Evolutionary conservation across 805 yeast species (phyloP).

Genomic region (Saturnispora serradocipensis): DNA sequence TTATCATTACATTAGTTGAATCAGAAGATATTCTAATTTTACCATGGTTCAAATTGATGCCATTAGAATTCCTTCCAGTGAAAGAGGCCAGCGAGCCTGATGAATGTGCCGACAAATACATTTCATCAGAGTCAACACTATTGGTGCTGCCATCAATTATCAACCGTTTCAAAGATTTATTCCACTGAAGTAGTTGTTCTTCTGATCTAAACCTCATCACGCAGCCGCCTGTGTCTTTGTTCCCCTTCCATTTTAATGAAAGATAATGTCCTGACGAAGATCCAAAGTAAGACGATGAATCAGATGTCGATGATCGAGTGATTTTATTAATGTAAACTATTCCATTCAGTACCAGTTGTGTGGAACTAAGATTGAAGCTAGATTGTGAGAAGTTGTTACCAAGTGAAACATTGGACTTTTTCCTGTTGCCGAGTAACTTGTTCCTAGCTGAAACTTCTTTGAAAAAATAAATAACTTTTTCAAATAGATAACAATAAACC

Average conservation of each 20-base stretch:
- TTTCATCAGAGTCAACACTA: conserved; percentile 7
- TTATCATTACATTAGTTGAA: conserved; percentile 18
- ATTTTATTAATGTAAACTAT: conserved; percentile 24
- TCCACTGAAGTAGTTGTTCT: conserved; percentile 81
- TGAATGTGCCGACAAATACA: conserved; percentile 13
- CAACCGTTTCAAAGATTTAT: conserved; percentile 45
- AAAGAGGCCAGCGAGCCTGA: conserved; percentile 6
- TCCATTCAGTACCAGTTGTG: conserved; percentile 18
- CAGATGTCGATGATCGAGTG: conserved; percentile 23
- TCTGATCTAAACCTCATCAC: conserved; percentile 75
- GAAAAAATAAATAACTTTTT: conserved; percentile 51
- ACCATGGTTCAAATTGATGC: neutral
- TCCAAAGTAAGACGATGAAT: conserved; percentile 23
- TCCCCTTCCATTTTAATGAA: conserved; percentile 74
- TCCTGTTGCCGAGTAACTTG: conserved; percentile 33
- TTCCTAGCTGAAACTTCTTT: conserved; percentile 48
- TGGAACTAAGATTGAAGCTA: neutral
- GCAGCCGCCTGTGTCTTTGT: conserved; percentile 79
- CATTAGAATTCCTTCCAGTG: conserved; percentile 1
- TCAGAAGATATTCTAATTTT: conserved; percentile 16
- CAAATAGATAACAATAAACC: conserved; percentile 83
- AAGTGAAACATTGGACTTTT: conserved; percentile 19
- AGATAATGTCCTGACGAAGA: conserved; percentile 41
- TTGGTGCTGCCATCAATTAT: conserved; percentile 17
- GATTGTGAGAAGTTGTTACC: conserved; percentile 4